phyloP scores from a whole-genome alignment of 1,284 basidiomycete genomes.

The Ceratobasidium sp. region DNA sequence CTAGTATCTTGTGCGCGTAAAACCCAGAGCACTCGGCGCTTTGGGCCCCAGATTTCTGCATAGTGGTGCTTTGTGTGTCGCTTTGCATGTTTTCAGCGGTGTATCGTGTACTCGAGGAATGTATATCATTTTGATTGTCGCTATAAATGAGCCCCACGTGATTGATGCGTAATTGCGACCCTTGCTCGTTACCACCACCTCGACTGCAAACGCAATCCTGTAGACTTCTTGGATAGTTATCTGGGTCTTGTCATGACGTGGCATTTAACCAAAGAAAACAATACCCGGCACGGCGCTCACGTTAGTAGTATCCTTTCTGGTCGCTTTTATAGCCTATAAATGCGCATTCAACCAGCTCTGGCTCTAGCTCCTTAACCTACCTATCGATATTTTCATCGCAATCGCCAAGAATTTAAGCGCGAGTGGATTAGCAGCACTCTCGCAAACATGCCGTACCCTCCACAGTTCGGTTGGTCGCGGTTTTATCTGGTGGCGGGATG shows the following conservation, averaged over 20 bases:
- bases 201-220: not conserved
- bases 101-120: not conserved
- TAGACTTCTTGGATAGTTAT: not conserved
- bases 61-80: not conserved
- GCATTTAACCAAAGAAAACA: not conserved
- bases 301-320: not conserved
- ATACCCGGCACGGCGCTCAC: not conserved
- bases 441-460: slow-evolving; percentile 54
- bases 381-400: slow-evolving; percentile 10
- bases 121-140: slow-evolving; percentile 2
- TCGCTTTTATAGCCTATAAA: not conserved
- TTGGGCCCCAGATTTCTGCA: slow-evolving; percentile 4
- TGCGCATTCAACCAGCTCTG: slow-evolving; percentile 25
- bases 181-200: not conserved
- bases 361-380: slow-evolving; percentile 24
- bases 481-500: not conserved
- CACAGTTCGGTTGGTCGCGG: slow-evolving; percentile 52
- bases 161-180: not conserved
- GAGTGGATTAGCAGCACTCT: not conserved
- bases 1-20: slow-evolving; percentile 2
- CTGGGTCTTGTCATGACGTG: not conserved
- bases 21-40: slow-evolving; percentile 1
- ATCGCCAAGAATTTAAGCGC: slow-evolving; percentile 5
- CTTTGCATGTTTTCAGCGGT: not conserved
- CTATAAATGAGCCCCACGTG: not conserved